Percentiles rank a stretch among this genome's conserved stretches.
Conservation (phyloP, 148 eudicot species). For the Heliosperma pusillum region DNA sequence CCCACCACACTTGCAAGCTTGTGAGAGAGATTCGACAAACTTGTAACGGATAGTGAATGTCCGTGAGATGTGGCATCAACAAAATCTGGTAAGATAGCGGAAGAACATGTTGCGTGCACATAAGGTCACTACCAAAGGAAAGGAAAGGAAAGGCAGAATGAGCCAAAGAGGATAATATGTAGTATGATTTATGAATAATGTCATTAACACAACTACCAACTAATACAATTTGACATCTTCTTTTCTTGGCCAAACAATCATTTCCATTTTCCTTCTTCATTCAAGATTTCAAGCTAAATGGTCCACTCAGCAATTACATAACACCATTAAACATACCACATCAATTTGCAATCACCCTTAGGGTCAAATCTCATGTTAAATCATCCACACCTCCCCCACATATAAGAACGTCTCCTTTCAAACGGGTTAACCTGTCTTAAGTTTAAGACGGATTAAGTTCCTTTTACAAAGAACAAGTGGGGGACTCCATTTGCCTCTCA, state of each 20-base stretch:
- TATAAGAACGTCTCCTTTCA: no score
- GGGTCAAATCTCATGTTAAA: neutral
- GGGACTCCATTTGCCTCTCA: no score
- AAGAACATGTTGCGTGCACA: slow-evolving; percentile 1
- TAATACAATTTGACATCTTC: slow-evolving; percentile 1
- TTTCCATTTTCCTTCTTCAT: neutral
- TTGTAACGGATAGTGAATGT: no score
- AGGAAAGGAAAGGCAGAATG: neutral
- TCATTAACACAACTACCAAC: slow-evolving; percentile 24
- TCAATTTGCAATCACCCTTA: neutral
- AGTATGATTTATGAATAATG: no score
- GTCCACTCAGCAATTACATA: neutral
- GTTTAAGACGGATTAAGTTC: no score
- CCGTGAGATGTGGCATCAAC: no score
- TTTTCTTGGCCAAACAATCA: neutral
- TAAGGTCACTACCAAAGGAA: neutral
- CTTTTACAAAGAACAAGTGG: no score
- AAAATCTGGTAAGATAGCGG: neutral
- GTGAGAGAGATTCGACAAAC: no score
- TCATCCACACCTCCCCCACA: neutral
- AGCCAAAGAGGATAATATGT: neutral
- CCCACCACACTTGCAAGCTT: no score
- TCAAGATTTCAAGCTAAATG: neutral
- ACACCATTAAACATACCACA: neutral
- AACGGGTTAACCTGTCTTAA: no score